phyloP scores from a whole-genome alignment of 805 yeast genomes.

The Candida saitoana region DNA sequence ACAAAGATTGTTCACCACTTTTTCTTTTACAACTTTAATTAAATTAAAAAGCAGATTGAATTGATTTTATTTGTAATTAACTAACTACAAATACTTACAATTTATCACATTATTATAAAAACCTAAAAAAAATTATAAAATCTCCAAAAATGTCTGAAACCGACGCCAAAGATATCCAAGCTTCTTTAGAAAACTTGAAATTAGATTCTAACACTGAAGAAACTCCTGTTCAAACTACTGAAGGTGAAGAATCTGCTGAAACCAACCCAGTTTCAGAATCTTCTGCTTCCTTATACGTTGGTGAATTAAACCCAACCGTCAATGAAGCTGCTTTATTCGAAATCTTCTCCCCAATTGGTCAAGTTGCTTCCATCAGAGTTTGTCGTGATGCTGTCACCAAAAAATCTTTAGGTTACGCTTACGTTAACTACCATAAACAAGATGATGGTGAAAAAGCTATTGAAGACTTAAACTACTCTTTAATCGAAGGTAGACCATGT shows the following conservation, averaged over 20 bases:
- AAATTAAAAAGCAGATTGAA: not conserved
- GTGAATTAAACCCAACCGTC: conserved; percentile 90
- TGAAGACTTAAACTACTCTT: conserved; percentile 91
- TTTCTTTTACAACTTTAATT: not conserved
- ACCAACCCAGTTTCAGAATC: conserved; percentile 47
- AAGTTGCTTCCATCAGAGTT: conserved; percentile 94
- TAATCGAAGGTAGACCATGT: conserved; percentile 93
- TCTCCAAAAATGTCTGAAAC: conserved; percentile 17
- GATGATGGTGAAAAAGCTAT: conserved; percentile 92
- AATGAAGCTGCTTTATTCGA: conserved; percentile 94
- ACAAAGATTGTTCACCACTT: not conserved
- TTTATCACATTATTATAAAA: not conserved
- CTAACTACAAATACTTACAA: not conserved
- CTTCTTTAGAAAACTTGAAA: conserved; percentile 46
- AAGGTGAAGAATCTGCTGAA: conserved; percentile 22
- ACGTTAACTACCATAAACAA: conserved; percentile 88
- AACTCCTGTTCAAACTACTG: conserved; percentile 21
- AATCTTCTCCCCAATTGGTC: conserved; percentile 90
- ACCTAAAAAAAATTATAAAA: conserved; percentile 3
- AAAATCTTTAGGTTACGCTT: conserved; percentile 96
- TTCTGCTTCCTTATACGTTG: conserved; percentile 90
- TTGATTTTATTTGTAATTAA: not conserved
- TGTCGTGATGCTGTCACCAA: conserved; percentile 98
- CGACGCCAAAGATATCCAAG: conserved; percentile 44
- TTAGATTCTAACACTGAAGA: conserved; percentile 34